Percentiles rank a stretch among this genome's conserved stretches.
phyloP scores from a whole-genome alignment of 306 rosid genomes.

The Dalbergia cultrata region DNA sequence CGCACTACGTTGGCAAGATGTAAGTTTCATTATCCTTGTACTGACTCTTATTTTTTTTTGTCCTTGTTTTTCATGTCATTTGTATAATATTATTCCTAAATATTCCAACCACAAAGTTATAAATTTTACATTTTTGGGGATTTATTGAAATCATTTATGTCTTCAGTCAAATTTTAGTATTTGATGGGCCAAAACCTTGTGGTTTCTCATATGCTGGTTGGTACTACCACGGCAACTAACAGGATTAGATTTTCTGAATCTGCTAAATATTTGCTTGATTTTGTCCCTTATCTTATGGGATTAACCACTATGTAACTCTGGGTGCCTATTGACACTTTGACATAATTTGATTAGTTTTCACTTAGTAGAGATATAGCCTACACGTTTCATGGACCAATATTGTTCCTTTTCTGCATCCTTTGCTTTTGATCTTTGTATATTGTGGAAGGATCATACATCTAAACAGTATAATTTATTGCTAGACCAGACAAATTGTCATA shows the following conservation, averaged over 20 bases:
- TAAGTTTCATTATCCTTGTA: constrained; percentile 50
- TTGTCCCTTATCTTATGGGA: not conserved
- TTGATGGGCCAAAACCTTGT: not conserved
- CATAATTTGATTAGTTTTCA: constrained; percentile 27
- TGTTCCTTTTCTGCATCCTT: constrained; percentile 32
- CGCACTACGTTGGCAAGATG: constrained; percentile 94
- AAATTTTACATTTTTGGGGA: not conserved
- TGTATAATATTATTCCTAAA: constrained; percentile 10
- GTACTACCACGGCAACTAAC: not conserved
- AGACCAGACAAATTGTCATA: constrained; percentile 68
- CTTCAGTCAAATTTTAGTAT: not conserved
- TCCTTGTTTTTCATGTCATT: constrained; percentile 6
- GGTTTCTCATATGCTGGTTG: constrained; percentile 3
- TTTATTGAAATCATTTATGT: not conserved
- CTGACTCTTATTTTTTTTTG: not conserved
- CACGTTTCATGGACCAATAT: constrained; percentile 34
- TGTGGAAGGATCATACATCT: constrained; percentile 45
- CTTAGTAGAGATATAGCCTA: constrained; percentile 1
- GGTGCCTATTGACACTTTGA: not conserved
- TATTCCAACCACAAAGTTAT: constrained; percentile 8
- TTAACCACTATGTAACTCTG: constrained; percentile 17
- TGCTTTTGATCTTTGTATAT: constrained; percentile 29
- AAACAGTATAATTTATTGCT: constrained; percentile 57
- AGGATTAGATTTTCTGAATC: not conserved
- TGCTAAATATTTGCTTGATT: not conserved